phyloP scores from a whole-genome alignment of 2,329 filamentous ascomycete genomes.

The Aspergillus arachidicola region DNA sequence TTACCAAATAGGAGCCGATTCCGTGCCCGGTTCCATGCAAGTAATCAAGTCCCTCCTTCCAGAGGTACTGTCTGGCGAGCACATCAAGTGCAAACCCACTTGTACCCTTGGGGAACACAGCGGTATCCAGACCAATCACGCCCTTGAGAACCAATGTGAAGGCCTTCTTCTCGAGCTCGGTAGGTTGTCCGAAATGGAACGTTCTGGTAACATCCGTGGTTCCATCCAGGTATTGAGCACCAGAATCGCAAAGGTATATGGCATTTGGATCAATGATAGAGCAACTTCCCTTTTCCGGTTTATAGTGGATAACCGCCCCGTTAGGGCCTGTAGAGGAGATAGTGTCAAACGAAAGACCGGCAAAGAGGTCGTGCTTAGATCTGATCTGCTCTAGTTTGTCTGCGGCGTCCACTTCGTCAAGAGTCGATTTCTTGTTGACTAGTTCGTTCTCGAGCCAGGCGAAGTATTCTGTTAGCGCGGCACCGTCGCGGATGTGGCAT shows the following conservation, averaged over 20 bases:
- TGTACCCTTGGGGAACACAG: slow-evolving; percentile 91
- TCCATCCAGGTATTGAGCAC: slow-evolving; percentile 92
- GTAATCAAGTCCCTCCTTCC: slow-evolving; percentile 92
- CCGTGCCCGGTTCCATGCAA: slow-evolving; percentile 96
- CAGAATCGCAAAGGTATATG: slow-evolving; percentile 95
- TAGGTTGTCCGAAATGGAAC: slow-evolving; percentile 85
- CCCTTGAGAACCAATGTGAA: slow-evolving; percentile 96
- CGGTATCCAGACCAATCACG: slow-evolving; percentile 82
- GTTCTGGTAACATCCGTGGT: slow-evolving; percentile 96
- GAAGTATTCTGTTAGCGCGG: slow-evolving; percentile 88
- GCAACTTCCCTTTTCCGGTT: slow-evolving; percentile 80
- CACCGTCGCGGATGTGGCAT: slow-evolving; percentile 91
- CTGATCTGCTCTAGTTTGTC: slow-evolving; percentile 76
- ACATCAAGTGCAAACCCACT: slow-evolving; percentile 89
- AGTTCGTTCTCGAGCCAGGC: slow-evolving; percentile 95
- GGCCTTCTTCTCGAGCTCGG: slow-evolving; percentile 78
- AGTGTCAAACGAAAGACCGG: slow-evolving; percentile 89
- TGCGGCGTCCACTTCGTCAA: slow-evolving; percentile 90
- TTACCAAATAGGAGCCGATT: slow-evolving; percentile 80
- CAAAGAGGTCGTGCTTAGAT: slow-evolving; percentile 70
- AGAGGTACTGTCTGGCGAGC: slow-evolving; percentile 86
- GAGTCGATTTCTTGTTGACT: slow-evolving; percentile 66
- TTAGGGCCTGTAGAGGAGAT: slow-evolving; percentile 94
- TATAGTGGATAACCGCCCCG: slow-evolving; percentile 95
- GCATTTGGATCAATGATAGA: slow-evolving; percentile 79